Evolutionary conservation across 2,329 filamentous ascomycete genomes (phyloP), one percentile per base, ranked within the genome.

Genomic region (Blastomyces silverae): DNA sequence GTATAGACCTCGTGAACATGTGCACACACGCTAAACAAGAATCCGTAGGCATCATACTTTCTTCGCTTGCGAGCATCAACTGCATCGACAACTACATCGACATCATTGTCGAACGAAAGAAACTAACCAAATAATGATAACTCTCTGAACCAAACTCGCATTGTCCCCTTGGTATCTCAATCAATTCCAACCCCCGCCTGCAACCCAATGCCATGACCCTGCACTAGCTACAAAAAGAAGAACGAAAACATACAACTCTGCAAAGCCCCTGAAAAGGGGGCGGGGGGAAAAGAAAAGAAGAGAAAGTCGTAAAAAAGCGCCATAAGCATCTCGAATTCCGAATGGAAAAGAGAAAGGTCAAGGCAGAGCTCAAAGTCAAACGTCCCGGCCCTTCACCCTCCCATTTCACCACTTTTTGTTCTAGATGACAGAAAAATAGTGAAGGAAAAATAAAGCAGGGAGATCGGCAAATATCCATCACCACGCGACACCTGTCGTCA

Each of bases 71-170:
- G 37, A 39, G 37, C 10, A 13, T 39, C 37, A 11, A 39, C 37
- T 39, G 2, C 37, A 39, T 11, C 37, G 11, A 39, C 37, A 8
- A 3, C 37, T 44, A 59, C n/a, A 31, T 46, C 57, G 1, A 60
- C 39, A 8, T 17, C 37, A 44, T 20, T 17, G 25, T 6, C 44
- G 28, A 25, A 22, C 7, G 10, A 37, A 6, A 13, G 11, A n/a
- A 42, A 8, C 25, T n/a, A 42, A 42, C 25, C 25, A 44, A 39
- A 44, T 55, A 57, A 57, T 3, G 13, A 6, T 39, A 60, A 44
- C 28, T 50, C 48, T 25, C 15, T 15, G 44, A 61, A 37, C 28
- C 22, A 61, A 61, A 61, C n/a, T 61, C 28, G 59, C 59, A 61
- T 61, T 59, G 44, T 59, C 22, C 50, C 28, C 25, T 31, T 50